Evolutionary conservation across 257 asterid genomes (phyloP).

Genomic region (Anisodus tanguticus): DNA sequence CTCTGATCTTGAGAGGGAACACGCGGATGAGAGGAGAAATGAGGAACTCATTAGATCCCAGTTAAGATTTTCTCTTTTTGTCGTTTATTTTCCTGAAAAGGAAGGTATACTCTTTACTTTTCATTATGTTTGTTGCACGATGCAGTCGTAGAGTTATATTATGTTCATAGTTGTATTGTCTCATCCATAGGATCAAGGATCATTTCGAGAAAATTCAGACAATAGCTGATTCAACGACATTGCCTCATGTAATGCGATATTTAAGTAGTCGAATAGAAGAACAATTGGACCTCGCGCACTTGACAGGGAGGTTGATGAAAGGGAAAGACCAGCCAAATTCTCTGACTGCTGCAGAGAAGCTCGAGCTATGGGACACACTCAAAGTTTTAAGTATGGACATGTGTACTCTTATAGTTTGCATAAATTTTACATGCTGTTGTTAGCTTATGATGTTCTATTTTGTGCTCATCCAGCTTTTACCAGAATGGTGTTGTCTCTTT

Average conservation of each 20-base stretch:
- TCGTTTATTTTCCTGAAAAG: conserved; percentile 27
- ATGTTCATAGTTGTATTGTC: conserved; percentile 12
- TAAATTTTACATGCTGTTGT: background rate
- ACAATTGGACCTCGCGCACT: conserved; percentile 71
- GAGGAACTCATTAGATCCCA: conserved; percentile 86
- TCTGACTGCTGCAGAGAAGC: conserved; percentile 69
- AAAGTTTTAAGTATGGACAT: conserved; percentile 67
- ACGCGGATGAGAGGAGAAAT: conserved; percentile 60
- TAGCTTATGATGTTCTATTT: background rate
- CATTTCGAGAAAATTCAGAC: conserved; percentile 84
- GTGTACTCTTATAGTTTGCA: background rate
- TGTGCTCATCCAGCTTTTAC: conserved; percentile 72
- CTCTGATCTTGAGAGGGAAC: conserved; percentile 71
- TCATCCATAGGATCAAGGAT: conserved; percentile 64
- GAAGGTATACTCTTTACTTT: conserved; percentile 27
- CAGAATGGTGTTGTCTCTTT: conserved; percentile 79
- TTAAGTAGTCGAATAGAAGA: conserved; percentile 65
- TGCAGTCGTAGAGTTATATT: conserved; percentile 1
- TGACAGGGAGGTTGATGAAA: conserved; percentile 78
- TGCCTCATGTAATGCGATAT: conserved; percentile 83
- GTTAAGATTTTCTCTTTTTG: conserved; percentile 50
- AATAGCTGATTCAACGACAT: conserved; percentile 79
- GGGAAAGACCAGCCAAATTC: conserved; percentile 84
- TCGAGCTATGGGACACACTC: conserved; percentile 89
- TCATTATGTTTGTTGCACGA: background rate